Conservation (phyloP, 202 grass and related monocot genomes). For the Alloteropsis angusta region DNA sequence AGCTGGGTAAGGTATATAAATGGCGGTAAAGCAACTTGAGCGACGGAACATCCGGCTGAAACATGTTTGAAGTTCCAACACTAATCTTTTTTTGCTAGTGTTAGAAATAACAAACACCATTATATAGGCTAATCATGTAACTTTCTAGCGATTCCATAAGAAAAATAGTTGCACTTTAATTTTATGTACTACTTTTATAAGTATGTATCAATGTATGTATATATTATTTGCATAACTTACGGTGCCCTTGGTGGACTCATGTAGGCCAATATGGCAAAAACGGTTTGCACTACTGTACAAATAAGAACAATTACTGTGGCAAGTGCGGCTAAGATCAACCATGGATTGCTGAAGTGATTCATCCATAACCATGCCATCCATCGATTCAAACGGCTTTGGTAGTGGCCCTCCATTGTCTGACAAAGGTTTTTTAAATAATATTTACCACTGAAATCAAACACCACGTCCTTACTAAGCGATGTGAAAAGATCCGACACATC, state of each 20-base stretch:
- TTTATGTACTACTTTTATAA: too few species aligned
- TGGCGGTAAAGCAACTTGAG: too few species aligned
- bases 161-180: too few species aligned
- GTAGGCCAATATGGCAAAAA: neutral
- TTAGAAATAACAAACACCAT: too few species aligned
- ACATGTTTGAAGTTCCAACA: too few species aligned
- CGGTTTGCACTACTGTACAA: neutral
- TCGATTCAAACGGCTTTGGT: accelerated
- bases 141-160: too few species aligned
- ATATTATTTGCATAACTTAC: too few species aligned
- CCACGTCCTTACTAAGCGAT: neutral
- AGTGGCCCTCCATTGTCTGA: neutral
- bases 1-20: too few species aligned
- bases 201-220: too few species aligned
- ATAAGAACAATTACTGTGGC: accelerated
- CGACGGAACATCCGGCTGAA: too few species aligned
- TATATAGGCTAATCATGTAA: too few species aligned
- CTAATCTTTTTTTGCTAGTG: too few species aligned
- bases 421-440: neutral
- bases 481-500: neutral
- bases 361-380: neutral
- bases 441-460: neutral
- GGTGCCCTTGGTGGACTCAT: neutral
- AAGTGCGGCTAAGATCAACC: accelerated
- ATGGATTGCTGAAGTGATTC: slow-evolving; percentile 17